Base-by-base conservation (phyloP, 371 early-diverging fungal species). In the Thermomucor indicae-seudaticae region DNA sequence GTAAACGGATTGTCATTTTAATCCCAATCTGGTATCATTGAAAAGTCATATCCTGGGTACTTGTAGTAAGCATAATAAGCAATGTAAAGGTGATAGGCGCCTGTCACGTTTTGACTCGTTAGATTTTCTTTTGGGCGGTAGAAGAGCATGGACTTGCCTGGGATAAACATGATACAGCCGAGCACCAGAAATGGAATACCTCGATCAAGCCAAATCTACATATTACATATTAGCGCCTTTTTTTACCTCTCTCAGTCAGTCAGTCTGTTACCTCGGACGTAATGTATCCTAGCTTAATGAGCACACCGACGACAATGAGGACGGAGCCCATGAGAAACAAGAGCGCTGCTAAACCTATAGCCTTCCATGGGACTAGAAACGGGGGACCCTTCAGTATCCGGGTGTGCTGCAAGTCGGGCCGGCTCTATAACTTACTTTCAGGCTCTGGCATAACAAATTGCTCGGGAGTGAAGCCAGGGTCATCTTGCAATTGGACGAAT, bases 311-410 rank as follows among this genome's bases (percentile, higher is more conserved):
- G 0, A 78, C 68, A 54, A 84, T 71, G 3, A 81, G 67, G 14
- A 59, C 61, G 28, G 72, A 63, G 19, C 85, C 83, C 6, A 72
- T 25, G 6, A 70, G 20, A 39, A 84, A 69, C 2, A 84, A 57
- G 25, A 73, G 39, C 20, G 59, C 43, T 3, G 85, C 83, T n/a
- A 84, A 56, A 10, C 62, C 53, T 46, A 84, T 84, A 4, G 85
- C 81, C 39, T 72, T 84, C 83, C 83, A 82, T 43, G 85, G 85
- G 58, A 81, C 83, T 81, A 47, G 6, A 31, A 29, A n/a, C n/a
- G n/a, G 20, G 7, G 3, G 5, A 31, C 24, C 10, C 22, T 43
- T 35, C 8, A 43, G 12, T 19, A 44, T 0, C 24, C 23, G 4
- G 16, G 0, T 25, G 25, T 35, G 6, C 19, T 17, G 42, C 24